Evolutionary conservation across 768 basidiomycete genomes (phyloP).

Genomic region (Rhodotorula kratochvilovae): DNA sequence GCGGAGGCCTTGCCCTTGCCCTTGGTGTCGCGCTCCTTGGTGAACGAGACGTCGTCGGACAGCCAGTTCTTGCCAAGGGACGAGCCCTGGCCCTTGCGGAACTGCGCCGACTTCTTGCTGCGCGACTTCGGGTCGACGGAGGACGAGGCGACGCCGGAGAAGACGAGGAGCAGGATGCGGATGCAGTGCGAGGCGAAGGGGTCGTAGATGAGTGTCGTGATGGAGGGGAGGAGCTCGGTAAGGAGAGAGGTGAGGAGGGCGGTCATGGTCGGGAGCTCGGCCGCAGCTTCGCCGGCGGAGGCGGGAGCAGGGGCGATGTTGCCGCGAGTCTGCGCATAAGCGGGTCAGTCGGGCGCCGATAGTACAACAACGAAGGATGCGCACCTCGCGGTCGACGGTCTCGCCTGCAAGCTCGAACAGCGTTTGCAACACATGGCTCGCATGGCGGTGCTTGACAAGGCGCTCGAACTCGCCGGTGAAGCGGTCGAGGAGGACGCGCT

Average conservation of each 20-base stretch:
- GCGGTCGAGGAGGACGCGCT: conserved; percentile 81
- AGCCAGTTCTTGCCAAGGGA: conserved; percentile 54
- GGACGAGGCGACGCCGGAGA: conserved; percentile 55
- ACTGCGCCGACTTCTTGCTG: conserved; percentile 72
- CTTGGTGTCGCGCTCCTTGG: conserved; percentile 38
- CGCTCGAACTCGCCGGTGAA: conserved; percentile 74
- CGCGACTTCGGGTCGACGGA: conserved; percentile 13
- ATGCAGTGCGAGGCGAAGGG: conserved; percentile 88
- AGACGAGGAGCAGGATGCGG: conserved; percentile 68
- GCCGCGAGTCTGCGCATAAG: conserved; percentile 33
- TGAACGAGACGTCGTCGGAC: conserved; percentile 52
- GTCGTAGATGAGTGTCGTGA: conserved; percentile 68
- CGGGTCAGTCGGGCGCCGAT: not conserved
- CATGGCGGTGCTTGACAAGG: conserved; percentile 35
- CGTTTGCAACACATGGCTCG: conserved; percentile 38
- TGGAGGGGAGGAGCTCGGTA: conserved; percentile 66
- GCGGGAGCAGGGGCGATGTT: conserved; percentile 34
- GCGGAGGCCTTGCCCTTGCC: conserved; percentile 40
- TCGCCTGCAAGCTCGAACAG: conserved; percentile 43
- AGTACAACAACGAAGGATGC: not conserved
- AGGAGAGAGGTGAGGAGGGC: conserved; percentile 42
- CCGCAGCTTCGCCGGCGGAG: not conserved
- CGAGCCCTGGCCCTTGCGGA: conserved; percentile 66
- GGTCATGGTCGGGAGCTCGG: conserved; percentile 48
- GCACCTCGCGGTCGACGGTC: conserved; percentile 51